A percentile compares a stretch with the other conserved stretches of the same genome.
These are phyloP conservation scores for Tetrastigma voinierianum DNA, from an alignment of 164 flowering plant species.

Conservation along the genomic window DNA sequence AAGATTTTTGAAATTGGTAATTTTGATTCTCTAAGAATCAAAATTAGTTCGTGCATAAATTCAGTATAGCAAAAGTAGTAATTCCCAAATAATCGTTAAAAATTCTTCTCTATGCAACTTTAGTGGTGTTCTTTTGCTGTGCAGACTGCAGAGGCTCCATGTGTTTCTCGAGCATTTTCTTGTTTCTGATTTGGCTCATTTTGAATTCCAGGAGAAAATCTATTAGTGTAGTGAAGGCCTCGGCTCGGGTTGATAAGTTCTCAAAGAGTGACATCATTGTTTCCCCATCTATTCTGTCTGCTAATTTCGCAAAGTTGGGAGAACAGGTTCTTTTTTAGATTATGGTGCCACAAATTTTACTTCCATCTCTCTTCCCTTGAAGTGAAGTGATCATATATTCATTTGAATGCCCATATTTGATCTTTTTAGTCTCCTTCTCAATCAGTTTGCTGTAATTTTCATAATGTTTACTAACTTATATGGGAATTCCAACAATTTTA, in stretches of 20 bases:
- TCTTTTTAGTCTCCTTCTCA: too few relatives aligned
- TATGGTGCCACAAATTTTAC: background rate
- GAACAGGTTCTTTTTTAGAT: conserved; percentile 63
- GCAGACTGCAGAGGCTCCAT: too few relatives aligned
- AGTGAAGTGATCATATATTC: too few relatives aligned
- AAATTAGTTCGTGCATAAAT: too few relatives aligned
- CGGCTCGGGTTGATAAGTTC: conserved; percentile 86
- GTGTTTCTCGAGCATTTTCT: background rate
- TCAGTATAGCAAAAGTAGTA: too few relatives aligned
- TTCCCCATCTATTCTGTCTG: conserved; percentile 96
- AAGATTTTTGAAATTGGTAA: too few relatives aligned
- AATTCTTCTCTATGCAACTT: too few relatives aligned
- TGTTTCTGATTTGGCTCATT: background rate
- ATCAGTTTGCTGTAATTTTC: too few relatives aligned
- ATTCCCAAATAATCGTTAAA: too few relatives aligned
- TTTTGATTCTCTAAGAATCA: too few relatives aligned
- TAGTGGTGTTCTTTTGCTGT: too few relatives aligned
- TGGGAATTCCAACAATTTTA: background rate
- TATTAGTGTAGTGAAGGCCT: conserved; percentile 60
- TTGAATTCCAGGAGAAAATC: conserved; percentile 54
- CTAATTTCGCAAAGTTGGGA: conserved; percentile 90
- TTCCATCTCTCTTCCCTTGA: background rate
- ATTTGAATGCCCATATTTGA: too few relatives aligned
- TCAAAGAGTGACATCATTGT: conserved; percentile 91
- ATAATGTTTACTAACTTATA: background rate